Base-by-base conservation (phyloP, 164 flowering plant genomes). In the Litsea cubeba region DNA sequence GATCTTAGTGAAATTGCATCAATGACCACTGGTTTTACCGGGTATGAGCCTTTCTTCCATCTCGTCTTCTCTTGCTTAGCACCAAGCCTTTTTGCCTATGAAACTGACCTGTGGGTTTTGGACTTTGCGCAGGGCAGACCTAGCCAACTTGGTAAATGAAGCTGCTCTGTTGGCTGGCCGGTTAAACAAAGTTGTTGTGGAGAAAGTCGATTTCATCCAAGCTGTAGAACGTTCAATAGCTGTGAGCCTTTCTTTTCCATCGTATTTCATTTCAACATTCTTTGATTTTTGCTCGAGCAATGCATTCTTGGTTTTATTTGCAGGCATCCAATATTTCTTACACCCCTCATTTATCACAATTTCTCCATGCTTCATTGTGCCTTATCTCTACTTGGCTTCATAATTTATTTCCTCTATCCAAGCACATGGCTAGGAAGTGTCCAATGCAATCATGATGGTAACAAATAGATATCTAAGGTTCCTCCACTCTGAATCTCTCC, bases 131-230 rank as follows among this genome's bases (percentile, higher is more conserved):
- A 95, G 99, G 92, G 99, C 99, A 78, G 99, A 95, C 82, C 97
- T 95, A 77, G 98, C 95, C 77, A 95, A 95, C 80, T 84, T 95
- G 83, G 99, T 93, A 24, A 95, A 95, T 82, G 99, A 95, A 85
- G 99, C 99, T 78, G 99, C 99, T 77, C 77, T 95, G 79, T 86
- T 95, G 83, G 99, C 99, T 72, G 99, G 99, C 70, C 87, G 99
- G 81, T 80, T 82, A 58, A 88, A 77, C 79, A 95, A 95, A 87
- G 62, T 79, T 51, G 83, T 90, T 57, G 99, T 95, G 30, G 98
- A 89, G 84, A 93, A 85, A 80, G 74, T 81, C 79, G 99, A 95
- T 81, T 95, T 95, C 78, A 86, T 93, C 78, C 88, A 92, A 50
- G 99, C 99, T 15, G 99, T 95, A 70, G 99, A 95, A 79, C 89